phyloP scores from a whole-genome alignment of 148 eudicot genomes.

The Arctostaphylos glauca region DNA sequence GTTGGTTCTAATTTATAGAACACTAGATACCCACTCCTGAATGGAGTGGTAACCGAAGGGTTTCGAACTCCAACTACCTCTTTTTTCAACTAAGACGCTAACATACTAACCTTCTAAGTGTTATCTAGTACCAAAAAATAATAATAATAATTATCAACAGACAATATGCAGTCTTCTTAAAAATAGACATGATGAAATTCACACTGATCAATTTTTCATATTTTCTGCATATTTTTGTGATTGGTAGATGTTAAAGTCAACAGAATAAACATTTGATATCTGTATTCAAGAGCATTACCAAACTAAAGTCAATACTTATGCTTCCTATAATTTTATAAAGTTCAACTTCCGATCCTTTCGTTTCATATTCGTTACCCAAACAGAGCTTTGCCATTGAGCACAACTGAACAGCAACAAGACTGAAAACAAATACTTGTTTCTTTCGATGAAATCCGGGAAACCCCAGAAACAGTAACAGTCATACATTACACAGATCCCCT shows the following conservation, averaged over 20 bases:
- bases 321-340: neutral
- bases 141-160: too few species aligned
- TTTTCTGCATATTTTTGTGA: too few species aligned
- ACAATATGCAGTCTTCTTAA: too few species aligned
- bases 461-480: neutral
- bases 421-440: neutral
- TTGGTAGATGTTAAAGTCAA: neutral
- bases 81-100: too few species aligned
- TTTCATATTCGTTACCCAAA: neutral
- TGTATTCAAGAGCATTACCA: neutral
- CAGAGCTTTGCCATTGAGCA: neutral
- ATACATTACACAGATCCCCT: constrained; percentile 8
- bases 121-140: too few species aligned
- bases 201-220: too few species aligned
- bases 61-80: too few species aligned
- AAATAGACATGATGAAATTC: too few species aligned
- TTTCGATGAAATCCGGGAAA: constrained; percentile 4
- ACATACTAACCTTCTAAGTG: too few species aligned
- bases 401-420: neutral
- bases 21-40: too few species aligned
- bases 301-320: neutral
- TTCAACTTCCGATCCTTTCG: neutral
- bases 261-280: neutral
- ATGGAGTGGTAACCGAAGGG: too few species aligned
- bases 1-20: too few species aligned